Percentiles rank a stretch among this genome's conserved stretches.
Evolutionary conservation across 2,329 filamentous ascomycete genomes (phyloP).

Genomic region (Phialocephala subalpina): DNA sequence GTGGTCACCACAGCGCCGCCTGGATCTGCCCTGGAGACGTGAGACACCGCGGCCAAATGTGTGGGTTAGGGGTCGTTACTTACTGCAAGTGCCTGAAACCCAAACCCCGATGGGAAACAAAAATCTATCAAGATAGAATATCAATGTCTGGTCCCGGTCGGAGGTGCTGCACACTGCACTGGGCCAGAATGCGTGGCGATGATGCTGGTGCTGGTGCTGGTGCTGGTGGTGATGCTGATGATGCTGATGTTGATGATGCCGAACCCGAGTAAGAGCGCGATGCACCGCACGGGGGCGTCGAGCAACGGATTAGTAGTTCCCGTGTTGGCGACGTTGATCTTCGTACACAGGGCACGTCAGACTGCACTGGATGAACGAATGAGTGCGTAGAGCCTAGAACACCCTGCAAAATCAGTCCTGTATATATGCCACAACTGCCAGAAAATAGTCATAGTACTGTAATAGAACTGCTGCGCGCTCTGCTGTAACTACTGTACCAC

Average conservation of each 20-base stretch:
- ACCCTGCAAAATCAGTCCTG: not conserved
- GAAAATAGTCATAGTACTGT: not conserved
- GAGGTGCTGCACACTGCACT: not conserved
- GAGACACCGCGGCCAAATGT: no score
- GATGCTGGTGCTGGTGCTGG: slow-evolving; percentile 1
- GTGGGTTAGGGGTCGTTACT: not conserved
- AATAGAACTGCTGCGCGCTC: not conserved
- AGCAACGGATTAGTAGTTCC: slow-evolving; percentile 1
- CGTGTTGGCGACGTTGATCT: not conserved
- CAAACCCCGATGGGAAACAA: not conserved
- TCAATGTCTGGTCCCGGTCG: no score
- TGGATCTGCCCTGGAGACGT: slow-evolving; percentile 7
- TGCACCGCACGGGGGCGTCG: not conserved
- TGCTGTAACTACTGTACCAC: slow-evolving; percentile 1
- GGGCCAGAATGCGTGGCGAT: not conserved
- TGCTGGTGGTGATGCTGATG: not conserved
- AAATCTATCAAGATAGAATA: not conserved
- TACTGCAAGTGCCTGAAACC: slow-evolving; percentile 4
- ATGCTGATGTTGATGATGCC: no score
- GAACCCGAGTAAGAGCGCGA: no score
- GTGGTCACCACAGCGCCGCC: slow-evolving; percentile 7
- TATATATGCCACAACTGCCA: no score
- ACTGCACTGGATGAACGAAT: slow-evolving; percentile 3
- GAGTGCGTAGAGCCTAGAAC: not conserved
- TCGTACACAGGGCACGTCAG: not conserved